Evolutionary conservation across 2,329 filamentous ascomycete species (phyloP).

Genomic region (Pseudogymnoascus sp.): DNA sequence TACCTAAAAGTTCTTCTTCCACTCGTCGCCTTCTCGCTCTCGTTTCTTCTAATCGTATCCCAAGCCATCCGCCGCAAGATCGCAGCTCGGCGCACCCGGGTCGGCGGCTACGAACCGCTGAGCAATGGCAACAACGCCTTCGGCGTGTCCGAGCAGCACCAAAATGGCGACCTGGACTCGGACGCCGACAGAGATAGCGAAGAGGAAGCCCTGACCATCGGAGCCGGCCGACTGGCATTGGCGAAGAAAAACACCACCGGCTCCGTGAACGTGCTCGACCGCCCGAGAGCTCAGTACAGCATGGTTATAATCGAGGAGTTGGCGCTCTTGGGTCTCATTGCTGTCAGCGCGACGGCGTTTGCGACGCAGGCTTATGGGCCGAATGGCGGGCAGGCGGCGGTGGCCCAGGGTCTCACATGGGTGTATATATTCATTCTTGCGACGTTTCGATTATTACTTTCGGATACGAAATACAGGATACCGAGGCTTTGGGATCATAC

Average conservation of each 20-base stretch:
- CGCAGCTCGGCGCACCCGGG: slow-evolving; percentile 37
- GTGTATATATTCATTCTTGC: slow-evolving; percentile 69
- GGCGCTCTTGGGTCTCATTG: slow-evolving; percentile 63
- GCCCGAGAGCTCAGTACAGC: slow-evolving; percentile 62
- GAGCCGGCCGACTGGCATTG: slow-evolving; percentile 47
- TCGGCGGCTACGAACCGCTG: slow-evolving; percentile 49
- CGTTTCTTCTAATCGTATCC: slow-evolving; percentile 55
- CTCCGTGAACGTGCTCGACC: slow-evolving; percentile 63
- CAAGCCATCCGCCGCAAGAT: slow-evolving; percentile 47
- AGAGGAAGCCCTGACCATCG: slow-evolving; percentile 46
- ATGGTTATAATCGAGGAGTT: slow-evolving; percentile 67
- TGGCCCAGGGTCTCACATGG: slow-evolving; percentile 67
- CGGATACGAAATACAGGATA: slow-evolving; percentile 54
- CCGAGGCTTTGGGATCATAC: slow-evolving; percentile 89
- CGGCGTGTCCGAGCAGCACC: slow-evolving; percentile 26
- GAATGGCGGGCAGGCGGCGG: slow-evolving; percentile 49
- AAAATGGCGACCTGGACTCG: slow-evolving; percentile 41
- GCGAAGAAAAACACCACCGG: slow-evolving; percentile 53
- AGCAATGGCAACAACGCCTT: slow-evolving; percentile 35
- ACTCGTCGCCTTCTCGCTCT: slow-evolving; percentile 59
- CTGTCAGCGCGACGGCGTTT: slow-evolving; percentile 57
- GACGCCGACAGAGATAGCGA: slow-evolving; percentile 35
- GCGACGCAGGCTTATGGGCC: slow-evolving; percentile 50
- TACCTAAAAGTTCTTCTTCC: slow-evolving; percentile 77
- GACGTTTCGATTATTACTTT: slow-evolving; percentile 61